Percentiles rank a stretch among this genome's conserved stretches.
phyloP scores from a whole-genome alignment of 75 land plant species.

The Cupressus sempervirens region DNA sequence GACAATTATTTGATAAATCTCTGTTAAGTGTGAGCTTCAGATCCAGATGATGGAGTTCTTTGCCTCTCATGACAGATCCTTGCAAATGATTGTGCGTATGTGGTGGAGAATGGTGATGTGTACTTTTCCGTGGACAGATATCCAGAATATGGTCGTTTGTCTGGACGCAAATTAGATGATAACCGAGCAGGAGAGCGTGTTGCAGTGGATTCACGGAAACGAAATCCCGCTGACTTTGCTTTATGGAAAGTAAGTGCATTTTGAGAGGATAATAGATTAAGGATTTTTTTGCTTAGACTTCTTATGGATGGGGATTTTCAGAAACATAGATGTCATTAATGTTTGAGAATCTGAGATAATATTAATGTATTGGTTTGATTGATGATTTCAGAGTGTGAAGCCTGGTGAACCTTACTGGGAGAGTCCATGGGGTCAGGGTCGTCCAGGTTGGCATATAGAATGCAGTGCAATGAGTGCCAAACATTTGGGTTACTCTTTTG shows the following conservation, averaged over 20 bases:
- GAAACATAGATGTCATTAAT: not conserved
- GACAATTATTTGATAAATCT: not conserved
- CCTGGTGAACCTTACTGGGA: slow-evolving; percentile 93
- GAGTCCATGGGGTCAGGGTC: slow-evolving; percentile 95
- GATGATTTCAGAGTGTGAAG: slow-evolving; percentile 67
- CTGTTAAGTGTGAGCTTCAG: not conserved
- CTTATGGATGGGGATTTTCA: not conserved
- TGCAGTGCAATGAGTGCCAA: slow-evolving; percentile 98
- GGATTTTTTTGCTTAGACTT: slow-evolving; percentile 3
- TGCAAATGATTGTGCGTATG: slow-evolving; percentile 74
- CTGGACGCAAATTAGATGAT: slow-evolving; percentile 75
- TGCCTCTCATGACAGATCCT: slow-evolving; percentile 56
- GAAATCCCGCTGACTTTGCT: slow-evolving; percentile 92
- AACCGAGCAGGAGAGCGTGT: slow-evolving; percentile 93
- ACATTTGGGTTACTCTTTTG: slow-evolving; percentile 69
- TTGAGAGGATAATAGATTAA: slow-evolving; percentile 12
- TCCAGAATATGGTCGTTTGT: slow-evolving; percentile 71
- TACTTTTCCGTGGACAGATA: slow-evolving; percentile 84
- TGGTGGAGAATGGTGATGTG: slow-evolving; percentile 80
- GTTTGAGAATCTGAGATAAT: not conserved
- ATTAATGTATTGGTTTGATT: not conserved
- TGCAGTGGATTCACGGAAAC: slow-evolving; percentile 76
- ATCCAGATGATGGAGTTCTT: not conserved
- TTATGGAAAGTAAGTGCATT: slow-evolving; percentile 80
- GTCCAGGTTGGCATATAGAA: slow-evolving; percentile 99